Conservation (phyloP, 2,329 filamentous ascomycete species). For the Sclerotinia minor region DNA sequence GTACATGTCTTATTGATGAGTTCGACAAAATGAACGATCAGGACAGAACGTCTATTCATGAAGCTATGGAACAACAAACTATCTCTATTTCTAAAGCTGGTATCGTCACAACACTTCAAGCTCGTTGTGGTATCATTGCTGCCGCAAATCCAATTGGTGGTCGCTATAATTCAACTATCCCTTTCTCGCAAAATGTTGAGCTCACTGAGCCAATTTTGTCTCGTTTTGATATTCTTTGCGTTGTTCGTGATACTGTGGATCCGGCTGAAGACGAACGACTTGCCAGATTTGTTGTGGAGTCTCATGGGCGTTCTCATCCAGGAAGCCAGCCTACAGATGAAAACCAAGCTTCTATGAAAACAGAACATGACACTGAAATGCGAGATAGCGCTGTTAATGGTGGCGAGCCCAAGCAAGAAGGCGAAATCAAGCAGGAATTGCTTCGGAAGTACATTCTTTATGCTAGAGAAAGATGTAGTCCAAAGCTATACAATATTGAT, state of each 20-base stretch:
- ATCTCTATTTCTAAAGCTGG: conserved; percentile 99
- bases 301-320: conserved; percentile 87
- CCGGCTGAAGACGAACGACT: conserved; percentile 89
- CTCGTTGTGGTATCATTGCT: conserved; percentile 92
- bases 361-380: conserved; percentile 56
- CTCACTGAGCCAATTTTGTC: conserved; percentile 96
- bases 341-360: conserved; percentile 59
- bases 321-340: conserved; percentile 50
- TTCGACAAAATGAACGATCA: conserved; percentile 99
- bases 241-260: conserved; percentile 93
- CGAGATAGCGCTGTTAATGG: conserved; percentile 45
- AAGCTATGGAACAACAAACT: conserved; percentile 99
- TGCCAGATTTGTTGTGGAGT: conserved; percentile 91
- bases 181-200: conserved; percentile 95
- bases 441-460: conserved; percentile 97
- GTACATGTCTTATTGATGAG: conserved; percentile 95
- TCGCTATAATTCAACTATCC: conserved; percentile 93
- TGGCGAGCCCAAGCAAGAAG: conserved; percentile 54
- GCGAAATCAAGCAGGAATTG: conserved; percentile 85
- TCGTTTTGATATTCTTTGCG: conserved; percentile 95
- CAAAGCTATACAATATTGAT: conserved; percentile 96
- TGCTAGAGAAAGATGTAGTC: conserved; percentile 81
- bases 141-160: conserved; percentile 96
- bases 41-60: conserved; percentile 96
- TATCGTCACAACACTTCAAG: conserved; percentile 95